Conservation (phyloP, 139 green algal genomes). For the Micromonas commoda region DNA sequence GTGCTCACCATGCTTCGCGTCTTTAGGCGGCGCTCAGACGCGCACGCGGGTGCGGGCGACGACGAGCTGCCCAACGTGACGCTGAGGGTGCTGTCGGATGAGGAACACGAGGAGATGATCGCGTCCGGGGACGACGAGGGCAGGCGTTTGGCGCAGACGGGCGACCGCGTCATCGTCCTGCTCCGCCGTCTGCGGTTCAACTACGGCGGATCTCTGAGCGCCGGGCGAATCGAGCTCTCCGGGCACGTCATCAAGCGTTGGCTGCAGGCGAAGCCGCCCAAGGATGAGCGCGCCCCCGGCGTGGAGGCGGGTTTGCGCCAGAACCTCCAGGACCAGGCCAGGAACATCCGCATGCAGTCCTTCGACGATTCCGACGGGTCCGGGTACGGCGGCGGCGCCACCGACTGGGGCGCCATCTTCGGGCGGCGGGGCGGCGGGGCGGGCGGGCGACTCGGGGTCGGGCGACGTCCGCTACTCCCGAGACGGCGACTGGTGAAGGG, state of each 20-base stretch:
- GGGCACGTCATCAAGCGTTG: constrained; percentile 10
- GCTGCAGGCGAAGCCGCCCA: background rate
- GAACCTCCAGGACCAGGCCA: background rate
- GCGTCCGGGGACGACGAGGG: background rate
- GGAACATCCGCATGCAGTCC: constrained; percentile 5
- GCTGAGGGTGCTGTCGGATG: background rate
- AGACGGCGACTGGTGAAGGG: no score
- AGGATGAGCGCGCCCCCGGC: background rate
- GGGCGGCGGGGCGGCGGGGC: no score
- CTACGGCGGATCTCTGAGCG: background rate
- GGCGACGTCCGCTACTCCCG: no score
- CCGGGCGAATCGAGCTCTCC: background rate
- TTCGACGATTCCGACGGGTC: background rate
- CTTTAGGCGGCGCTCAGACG: background rate
- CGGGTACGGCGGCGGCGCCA: background rate
- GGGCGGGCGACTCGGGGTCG: background rate
- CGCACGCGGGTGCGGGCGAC: background rate
- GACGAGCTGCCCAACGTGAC: background rate
- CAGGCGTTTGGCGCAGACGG: background rate
- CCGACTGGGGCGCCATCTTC: background rate
- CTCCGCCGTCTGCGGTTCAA: constrained; percentile 16
- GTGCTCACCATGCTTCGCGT: constrained; percentile 10
- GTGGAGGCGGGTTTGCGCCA: background rate
- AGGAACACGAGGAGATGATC: background rate
- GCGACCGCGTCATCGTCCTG: constrained; percentile 12